Base-by-base conservation (phyloP, 768 basidiomycete genomes). In the Tulasnella sp. region DNA sequence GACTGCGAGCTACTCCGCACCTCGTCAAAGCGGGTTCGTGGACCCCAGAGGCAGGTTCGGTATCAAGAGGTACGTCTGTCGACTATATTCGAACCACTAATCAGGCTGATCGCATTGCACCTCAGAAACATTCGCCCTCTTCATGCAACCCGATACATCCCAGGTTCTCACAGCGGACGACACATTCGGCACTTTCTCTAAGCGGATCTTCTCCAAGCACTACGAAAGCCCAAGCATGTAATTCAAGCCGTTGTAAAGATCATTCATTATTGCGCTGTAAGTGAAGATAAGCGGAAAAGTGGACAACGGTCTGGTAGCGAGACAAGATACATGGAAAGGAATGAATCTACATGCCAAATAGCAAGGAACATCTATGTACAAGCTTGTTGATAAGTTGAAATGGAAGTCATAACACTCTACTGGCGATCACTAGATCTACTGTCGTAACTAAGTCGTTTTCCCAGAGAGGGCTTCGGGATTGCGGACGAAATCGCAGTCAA, bases 171-270 rank as follows among this genome's bases (percentile, higher is more conserved):
- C 89, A 5, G 79, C 82, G 37, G 81, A 83, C 9, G 86, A 88
- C 77, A 94, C 92, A 16, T 99, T 96, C 77, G 96, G 96, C 1
- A 84, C 89, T 72, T 98, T 98, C 80, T 93, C 91, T 77, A 91
- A 92, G 79, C 84, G 87, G 71, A 86, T 97, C 26, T 88, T 98
- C 72, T 81, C 81, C 65, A 79, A 85, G 76, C 89, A 90, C 78
- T 87, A 88, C 75, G 75, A 76, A 62, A 82, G 84, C 19, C 22
- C 63, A 37, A 29, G 36, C 36, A 66, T 62, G 40, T 69, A 62
- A 63, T 11, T 8, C 52, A 7, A 14, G 29, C 37, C 34, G 67
- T 52, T 73, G 72, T 67, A 41, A 52, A 26, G 67, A 29, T 26
- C 35, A 40, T 32, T 44, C 17, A 44, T 40, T 40, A 41, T 40